Base-by-base conservation (phyloP, 805 yeast species). In the Cyberlindnera bimundalis region DNA sequence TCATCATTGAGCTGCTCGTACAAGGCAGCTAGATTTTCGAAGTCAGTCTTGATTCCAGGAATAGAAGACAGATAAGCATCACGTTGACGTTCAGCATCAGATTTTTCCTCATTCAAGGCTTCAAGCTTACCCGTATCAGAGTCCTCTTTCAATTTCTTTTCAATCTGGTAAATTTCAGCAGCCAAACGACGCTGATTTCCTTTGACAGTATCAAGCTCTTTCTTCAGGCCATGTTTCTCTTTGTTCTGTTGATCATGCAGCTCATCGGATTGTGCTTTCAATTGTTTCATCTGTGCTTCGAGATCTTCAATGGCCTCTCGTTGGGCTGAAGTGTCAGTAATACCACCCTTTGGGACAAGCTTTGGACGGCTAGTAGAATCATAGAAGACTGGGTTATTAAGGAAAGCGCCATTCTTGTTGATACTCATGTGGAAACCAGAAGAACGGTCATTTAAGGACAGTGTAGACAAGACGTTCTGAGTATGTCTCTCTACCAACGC, bases 381-480 rank as follows among this genome's bases (percentile, higher is more conserved):
- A 46, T 73, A 79, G 40, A 60, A 61, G 3, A 81, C 59, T 1
- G 88, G 84, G 56, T 81, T 82, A 19, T 70, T 60, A 32, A 73
- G 60, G 29, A 74, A 66, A 2, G 74, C 73, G 13, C 76, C 75
- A 21, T 59, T 65, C 1, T 48, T 27, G 30, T 63, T 62, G 33
- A 67, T 53, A 3, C 70, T 54, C 30, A 76, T 61, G 17, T 67
- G 68, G 24, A 71, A 74, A 3, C 84, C 79, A 16, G 66, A 56
- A 4, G 62, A 54, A 6, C 55, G 48, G 37, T 70, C 66, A 36
- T 68, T 61, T n/a, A 73, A 55, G 0, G 78, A 64, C 12, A 68
- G 56, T 6, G 73, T 75, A 39, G 61, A 52, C 2, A 45, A 47
- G 6, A 79, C 77, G 43, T 74, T 74, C 1, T 43, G 43, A 0